These are phyloP conservation scores for Colletotrichum spinosum DNA, from an alignment of 2,329 filamentous ascomycete genomes.

Conservation along the genomic window DNA sequence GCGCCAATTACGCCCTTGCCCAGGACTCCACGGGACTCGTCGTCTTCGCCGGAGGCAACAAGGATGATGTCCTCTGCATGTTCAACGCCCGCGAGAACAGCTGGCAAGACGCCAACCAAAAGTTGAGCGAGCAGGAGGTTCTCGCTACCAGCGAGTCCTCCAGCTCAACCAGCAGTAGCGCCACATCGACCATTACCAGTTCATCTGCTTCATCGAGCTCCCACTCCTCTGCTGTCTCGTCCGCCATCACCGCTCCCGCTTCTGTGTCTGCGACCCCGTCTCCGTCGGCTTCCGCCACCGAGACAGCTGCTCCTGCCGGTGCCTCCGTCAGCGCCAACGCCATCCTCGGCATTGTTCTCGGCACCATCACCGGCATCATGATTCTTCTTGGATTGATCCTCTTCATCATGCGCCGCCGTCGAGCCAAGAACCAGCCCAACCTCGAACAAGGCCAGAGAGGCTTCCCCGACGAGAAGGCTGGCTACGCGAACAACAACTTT, in stretches of 20 bases:
- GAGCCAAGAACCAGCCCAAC: constrained; percentile 66
- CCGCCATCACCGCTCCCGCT: constrained; percentile 41
- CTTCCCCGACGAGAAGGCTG: constrained; percentile 68
- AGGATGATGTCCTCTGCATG: constrained; percentile 75
- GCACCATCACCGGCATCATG: constrained; percentile 81
- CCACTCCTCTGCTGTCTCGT: constrained; percentile 35
- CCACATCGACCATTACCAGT: constrained; percentile 44
- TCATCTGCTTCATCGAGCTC: constrained; percentile 41
- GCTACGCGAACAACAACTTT: constrained; percentile 56
- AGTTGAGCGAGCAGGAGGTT: constrained; percentile 65
- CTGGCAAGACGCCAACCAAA: constrained; percentile 78
- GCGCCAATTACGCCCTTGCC: constrained; percentile 79
- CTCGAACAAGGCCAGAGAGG: constrained; percentile 58
- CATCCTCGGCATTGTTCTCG: constrained; percentile 85
- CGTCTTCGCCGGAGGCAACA: constrained; percentile 67
- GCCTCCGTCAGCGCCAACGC: constrained; percentile 53
- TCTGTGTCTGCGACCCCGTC: constrained; percentile 49
- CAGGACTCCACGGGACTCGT: constrained; percentile 74
- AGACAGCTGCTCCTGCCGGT: constrained; percentile 39
- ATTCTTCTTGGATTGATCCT: constrained; percentile 78
- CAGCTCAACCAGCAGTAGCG: constrained; percentile 45
- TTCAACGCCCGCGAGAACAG: constrained; percentile 81
- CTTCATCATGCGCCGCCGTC: constrained; percentile 70
- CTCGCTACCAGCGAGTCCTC: constrained; percentile 46
- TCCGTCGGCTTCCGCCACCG: constrained; percentile 35